These are phyloP conservation scores for Turritis glabra DNA, from an alignment of 345 rosid species.

Conservation along the genomic window DNA sequence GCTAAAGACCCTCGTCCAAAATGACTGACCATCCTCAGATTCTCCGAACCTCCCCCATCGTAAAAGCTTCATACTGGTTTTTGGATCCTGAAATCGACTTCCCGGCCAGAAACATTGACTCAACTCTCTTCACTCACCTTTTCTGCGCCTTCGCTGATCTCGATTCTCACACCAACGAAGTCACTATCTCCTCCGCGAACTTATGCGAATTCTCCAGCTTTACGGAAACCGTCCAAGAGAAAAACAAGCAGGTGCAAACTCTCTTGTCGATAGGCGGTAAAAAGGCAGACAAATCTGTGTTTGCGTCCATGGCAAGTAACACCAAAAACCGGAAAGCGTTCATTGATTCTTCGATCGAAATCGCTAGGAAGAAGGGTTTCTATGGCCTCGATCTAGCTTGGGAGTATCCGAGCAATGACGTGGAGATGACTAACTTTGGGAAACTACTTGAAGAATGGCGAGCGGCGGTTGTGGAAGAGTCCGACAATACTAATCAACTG, in stretches of 20 bases:
- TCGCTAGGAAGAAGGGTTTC: constrained; percentile 43
- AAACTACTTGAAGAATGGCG: constrained; percentile 38
- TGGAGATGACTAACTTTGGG: constrained; percentile 46
- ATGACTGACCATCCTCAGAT: not conserved
- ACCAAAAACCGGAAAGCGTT: constrained; percentile 38
- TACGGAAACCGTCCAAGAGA: constrained; percentile 40
- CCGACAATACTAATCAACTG: constrained; percentile 20
- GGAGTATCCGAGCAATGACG: constrained; percentile 8
- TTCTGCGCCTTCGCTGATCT: not conserved
- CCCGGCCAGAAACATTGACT: constrained; percentile 34
- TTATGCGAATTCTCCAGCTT: constrained; percentile 42
- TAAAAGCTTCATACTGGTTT: constrained; percentile 53
- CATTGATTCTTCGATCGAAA: constrained; percentile 44
- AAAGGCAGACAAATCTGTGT: too few relatives aligned
- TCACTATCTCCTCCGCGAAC: constrained; percentile 23
- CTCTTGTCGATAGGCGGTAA: constrained; percentile 38
- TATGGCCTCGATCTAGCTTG: constrained; percentile 47
- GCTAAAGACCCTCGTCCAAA: not conserved
- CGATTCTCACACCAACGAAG: not conserved
- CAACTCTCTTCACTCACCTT: too few relatives aligned
- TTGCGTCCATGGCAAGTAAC: constrained; percentile 39
- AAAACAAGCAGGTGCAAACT: constrained; percentile 42
- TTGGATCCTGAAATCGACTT: not conserved
- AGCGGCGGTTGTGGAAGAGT: constrained; percentile 33
- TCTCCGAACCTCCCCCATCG: constrained; percentile 15